These are phyloP conservation scores for Linnemannia exigua DNA, from an alignment of 192 early-diverging fungal species.

Conservation along the genomic window DNA sequence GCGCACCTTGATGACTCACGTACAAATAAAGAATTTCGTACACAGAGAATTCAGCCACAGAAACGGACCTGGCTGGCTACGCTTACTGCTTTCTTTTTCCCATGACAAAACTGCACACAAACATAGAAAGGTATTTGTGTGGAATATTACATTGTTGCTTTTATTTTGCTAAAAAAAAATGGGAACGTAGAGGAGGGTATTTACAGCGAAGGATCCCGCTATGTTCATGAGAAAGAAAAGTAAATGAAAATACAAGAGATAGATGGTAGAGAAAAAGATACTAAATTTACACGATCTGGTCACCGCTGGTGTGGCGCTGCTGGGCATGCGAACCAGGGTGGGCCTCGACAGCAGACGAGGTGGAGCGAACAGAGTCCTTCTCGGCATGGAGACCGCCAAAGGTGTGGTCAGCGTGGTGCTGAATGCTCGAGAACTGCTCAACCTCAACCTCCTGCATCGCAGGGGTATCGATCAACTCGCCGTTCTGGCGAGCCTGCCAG, in stretches of 20 bases:
- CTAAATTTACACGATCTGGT: conserved; percentile 35
- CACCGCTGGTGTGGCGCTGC: conserved; percentile 12
- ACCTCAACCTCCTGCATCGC: conserved; percentile 43
- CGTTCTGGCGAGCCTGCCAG: conserved; percentile 45
- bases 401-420: conserved; percentile 16
- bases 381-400: conserved; percentile 34
- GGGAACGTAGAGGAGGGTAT: conserved; percentile 1
- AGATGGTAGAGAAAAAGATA: background rate
- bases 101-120: background rate
- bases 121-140: background rate
- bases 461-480: conserved; percentile 11
- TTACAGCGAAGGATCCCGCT: conserved; percentile 8
- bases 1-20: background rate
- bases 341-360: conserved; percentile 16
- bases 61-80: background rate
- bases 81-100: background rate
- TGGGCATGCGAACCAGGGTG: background rate
- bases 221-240: background rate
- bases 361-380: conserved; percentile 33
- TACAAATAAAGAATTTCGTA: background rate
- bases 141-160: background rate
- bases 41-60: background rate
- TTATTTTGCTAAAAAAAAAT: background rate
- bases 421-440: conserved; percentile 17
- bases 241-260: conserved; percentile 3